These are phyloP conservation scores for Pleomassaria siparia DNA, from an alignment of 2,329 filamentous ascomycete genomes.

Conservation along the genomic window DNA sequence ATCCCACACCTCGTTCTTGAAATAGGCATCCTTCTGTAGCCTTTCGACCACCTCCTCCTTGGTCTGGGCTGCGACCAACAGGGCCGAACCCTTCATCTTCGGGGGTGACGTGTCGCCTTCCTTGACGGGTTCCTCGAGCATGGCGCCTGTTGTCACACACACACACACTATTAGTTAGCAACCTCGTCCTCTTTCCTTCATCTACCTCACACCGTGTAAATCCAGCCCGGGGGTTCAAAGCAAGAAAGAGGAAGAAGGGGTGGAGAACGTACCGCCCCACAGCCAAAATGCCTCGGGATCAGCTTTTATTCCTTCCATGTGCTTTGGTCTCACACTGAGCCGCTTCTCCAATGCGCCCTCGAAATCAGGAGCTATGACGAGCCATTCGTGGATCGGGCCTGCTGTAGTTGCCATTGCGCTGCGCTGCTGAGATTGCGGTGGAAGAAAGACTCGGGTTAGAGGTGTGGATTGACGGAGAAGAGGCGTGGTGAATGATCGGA, in stretches of 20 bases:
- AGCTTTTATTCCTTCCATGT: slow-evolving; percentile 32
- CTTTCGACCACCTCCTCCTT: slow-evolving; percentile 69
- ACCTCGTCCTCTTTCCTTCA: too few species aligned
- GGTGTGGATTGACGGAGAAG: neutral
- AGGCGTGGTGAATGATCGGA: neutral
- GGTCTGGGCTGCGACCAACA: slow-evolving; percentile 67
- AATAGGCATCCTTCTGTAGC: slow-evolving; percentile 74
- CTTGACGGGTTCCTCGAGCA: slow-evolving; percentile 48
- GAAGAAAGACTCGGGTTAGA: neutral
- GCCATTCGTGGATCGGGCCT: slow-evolving; percentile 48
- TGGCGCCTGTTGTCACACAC: slow-evolving; percentile 26
- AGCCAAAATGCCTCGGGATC: slow-evolving; percentile 37
- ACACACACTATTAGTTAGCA: too few species aligned
- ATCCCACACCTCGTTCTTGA: slow-evolving; percentile 76
- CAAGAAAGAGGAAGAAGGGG: neutral
- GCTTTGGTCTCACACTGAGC: slow-evolving; percentile 44
- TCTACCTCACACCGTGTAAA: too few species aligned
- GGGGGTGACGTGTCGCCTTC: slow-evolving; percentile 60
- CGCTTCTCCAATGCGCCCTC: slow-evolving; percentile 45
- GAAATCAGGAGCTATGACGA: slow-evolving; percentile 53
- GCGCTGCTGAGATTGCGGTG: neutral
- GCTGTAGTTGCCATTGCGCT: slow-evolving; percentile 25
- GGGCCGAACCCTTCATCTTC: slow-evolving; percentile 73
- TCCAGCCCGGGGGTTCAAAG: too few species aligned
- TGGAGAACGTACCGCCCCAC: slow-evolving; percentile 34